Evolutionary conservation across 2,329 filamentous ascomycete genomes (phyloP).

Genomic region (Pseudogymnoascus sp.): DNA sequence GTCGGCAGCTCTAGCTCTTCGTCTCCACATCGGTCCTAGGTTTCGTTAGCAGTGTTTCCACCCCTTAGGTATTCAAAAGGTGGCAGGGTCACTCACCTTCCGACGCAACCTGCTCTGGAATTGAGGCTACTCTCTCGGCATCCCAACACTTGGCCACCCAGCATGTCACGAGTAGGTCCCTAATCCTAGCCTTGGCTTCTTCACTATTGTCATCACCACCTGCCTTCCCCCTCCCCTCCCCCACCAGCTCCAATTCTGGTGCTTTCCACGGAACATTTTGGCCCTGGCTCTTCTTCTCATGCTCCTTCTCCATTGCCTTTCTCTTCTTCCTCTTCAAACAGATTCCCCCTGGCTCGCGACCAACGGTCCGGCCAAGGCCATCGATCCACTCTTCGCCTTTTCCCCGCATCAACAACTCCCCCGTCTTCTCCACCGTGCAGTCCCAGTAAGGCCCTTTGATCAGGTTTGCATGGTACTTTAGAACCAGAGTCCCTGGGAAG

Average conservation of each 20-base stretch:
- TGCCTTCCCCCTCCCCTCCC: neutral
- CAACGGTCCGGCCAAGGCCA: constrained; percentile 1
- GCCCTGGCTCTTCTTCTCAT: neutral
- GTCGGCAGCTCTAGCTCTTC: neutral
- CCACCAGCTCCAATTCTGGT: neutral
- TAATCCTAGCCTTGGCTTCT: neutral
- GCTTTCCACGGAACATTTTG: neutral
- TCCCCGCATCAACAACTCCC: neutral
- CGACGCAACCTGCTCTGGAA: neutral
- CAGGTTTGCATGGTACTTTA: neutral
- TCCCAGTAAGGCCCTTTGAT: neutral
- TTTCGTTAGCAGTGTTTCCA: neutral
- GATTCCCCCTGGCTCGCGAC: neutral
- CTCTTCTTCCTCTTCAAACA: neutral
- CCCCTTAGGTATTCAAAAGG: neutral
- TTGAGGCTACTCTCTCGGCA: neutral
- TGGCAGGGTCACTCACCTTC: neutral
- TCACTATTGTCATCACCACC: neutral
- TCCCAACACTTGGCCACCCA: constrained; percentile 8
- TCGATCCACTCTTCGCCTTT: constrained; percentile 7
- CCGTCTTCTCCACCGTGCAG: constrained; percentile 4
- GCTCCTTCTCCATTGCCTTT: constrained; percentile 3
- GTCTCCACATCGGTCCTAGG: neutral
- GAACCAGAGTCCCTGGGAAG: neutral
- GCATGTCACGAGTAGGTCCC: constrained; percentile 1